A percentile compares a stretch with the other conserved stretches of the same genome.
phyloP scores from a whole-genome alignment of 257 asterid genomes.

The Penstemon newberryi region DNA sequence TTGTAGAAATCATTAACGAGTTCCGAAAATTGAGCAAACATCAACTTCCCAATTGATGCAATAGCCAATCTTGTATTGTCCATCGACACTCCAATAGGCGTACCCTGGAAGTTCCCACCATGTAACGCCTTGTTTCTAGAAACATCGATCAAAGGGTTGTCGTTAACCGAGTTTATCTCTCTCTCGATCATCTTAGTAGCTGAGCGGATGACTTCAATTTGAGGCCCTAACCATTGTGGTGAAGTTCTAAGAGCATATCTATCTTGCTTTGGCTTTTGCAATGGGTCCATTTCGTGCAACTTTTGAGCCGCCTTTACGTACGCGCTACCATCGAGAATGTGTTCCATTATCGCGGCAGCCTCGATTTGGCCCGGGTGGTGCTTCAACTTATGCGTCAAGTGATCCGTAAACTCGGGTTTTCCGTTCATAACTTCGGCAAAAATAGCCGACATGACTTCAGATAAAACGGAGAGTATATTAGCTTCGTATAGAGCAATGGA shows the following conservation, averaged over 20 bases:
- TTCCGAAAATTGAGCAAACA: conserved; percentile 60
- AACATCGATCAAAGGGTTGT: conserved; percentile 59
- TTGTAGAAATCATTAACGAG: conserved; percentile 58
- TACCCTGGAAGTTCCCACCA: conserved; percentile 64
- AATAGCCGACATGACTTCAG: conserved; percentile 25
- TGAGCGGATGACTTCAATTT: conserved; percentile 50
- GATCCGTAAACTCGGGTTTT: conserved; percentile 29
- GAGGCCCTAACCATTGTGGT: conserved; percentile 65
- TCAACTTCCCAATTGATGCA: conserved; percentile 46
- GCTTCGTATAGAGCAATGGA: conserved; percentile 24
- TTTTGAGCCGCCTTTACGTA: conserved; percentile 50
- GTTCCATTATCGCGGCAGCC: conserved; percentile 36
- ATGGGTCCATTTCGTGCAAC: conserved; percentile 49
- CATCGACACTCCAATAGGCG: conserved; percentile 60
- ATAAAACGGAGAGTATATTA: conserved; percentile 20
- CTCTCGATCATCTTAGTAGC: conserved; percentile 56
- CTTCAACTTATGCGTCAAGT: conserved; percentile 31
- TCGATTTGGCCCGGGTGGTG: conserved; percentile 33
- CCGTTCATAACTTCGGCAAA: conserved; percentile 32
- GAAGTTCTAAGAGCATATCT: conserved; percentile 57
- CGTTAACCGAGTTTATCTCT: conserved; percentile 58
- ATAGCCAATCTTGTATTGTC: conserved; percentile 48
- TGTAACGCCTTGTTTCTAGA: conserved; percentile 56
- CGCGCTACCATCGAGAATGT: conserved; percentile 48
- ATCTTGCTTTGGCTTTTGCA: conserved; percentile 58